Percentiles rank a stretch among this genome's conserved stretches.
phyloP scores from a whole-genome alignment of 176 grass and related monocot genomes.

The Areca catechu region DNA sequence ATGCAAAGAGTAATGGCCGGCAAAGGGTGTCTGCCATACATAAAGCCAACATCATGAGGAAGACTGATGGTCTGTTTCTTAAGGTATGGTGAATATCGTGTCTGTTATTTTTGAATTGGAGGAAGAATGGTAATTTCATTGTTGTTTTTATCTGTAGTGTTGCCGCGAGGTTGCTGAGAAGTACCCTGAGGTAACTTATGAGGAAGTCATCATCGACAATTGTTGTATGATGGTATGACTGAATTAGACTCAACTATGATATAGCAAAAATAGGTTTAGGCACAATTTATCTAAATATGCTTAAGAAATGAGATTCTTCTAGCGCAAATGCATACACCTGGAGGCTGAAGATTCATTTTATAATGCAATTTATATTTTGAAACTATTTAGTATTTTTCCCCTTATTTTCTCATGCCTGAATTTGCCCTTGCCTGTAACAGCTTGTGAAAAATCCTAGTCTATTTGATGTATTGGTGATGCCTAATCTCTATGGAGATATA shows the following conservation, averaged over 20 bases:
- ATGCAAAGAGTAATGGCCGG: slow-evolving; percentile 74
- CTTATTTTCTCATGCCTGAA: not conserved
- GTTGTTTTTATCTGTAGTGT: slow-evolving; percentile 47
- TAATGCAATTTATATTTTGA: not conserved
- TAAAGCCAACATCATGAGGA: slow-evolving; percentile 99
- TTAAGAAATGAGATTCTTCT: no score
- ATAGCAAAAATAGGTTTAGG: no score
- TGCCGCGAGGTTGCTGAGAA: slow-evolving; percentile 96
- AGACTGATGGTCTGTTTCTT: slow-evolving; percentile 97
- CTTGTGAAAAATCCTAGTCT: slow-evolving; percentile 83
- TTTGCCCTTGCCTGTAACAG: slow-evolving; percentile 33
- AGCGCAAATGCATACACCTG: no score
- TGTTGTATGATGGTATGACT: slow-evolving; percentile 90
- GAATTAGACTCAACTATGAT: not conserved
- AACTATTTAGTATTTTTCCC: not conserved
- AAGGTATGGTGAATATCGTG: slow-evolving; percentile 36
- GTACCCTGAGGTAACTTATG: slow-evolving; percentile 83
- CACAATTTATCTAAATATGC: no score
- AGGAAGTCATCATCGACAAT: slow-evolving; percentile 98
- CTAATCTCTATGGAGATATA: slow-evolving; percentile 97
- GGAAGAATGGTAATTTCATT: not conserved
- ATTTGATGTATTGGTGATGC: slow-evolving; percentile 97
- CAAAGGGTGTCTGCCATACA: slow-evolving; percentile 93
- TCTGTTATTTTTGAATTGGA: slow-evolving; percentile 4
- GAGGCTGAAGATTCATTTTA: not conserved